Evolutionary conservation across 164 flowering plant species (phyloP).

Genomic region (Malania oleifera): DNA sequence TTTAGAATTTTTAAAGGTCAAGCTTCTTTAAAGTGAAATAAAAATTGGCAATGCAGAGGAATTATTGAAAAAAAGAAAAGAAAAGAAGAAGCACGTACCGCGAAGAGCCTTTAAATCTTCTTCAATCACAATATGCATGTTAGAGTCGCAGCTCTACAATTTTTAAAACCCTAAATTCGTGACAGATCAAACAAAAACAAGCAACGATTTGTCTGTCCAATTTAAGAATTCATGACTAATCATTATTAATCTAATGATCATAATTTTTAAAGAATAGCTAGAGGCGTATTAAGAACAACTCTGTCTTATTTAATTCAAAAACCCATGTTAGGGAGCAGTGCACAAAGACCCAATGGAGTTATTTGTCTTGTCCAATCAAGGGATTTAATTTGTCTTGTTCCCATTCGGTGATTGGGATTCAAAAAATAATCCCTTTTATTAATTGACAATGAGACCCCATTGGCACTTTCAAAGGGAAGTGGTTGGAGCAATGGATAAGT

Average conservation of each 20-base stretch:
- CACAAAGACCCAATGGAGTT: background rate
- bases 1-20: too few relatives aligned
- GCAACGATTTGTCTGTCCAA: slow-evolving; percentile 3
- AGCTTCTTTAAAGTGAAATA: too few relatives aligned
- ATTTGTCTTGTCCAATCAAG: slow-evolving; percentile 11
- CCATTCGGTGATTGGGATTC: too few relatives aligned
- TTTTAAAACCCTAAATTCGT: slow-evolving; percentile 4
- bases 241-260: background rate
- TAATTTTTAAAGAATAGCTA: background rate
- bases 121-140: too few relatives aligned
- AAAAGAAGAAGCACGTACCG: too few relatives aligned
- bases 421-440: too few relatives aligned
- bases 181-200: slow-evolving; percentile 11
- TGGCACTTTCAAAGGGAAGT: slow-evolving; percentile 4
- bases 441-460: background rate
- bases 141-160: too few relatives aligned
- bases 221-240: background rate
- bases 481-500: slow-evolving; percentile 11
- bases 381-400: too few relatives aligned
- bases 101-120: too few relatives aligned
- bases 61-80: too few relatives aligned
- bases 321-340: slow-evolving; percentile 22
- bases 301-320: slow-evolving; percentile 1
- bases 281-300: background rate
- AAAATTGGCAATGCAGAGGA: too few relatives aligned